These are phyloP conservation scores for Excoecaria agallocha DNA, from an alignment of 345 rosid genomes.

Conservation along the genomic window DNA sequence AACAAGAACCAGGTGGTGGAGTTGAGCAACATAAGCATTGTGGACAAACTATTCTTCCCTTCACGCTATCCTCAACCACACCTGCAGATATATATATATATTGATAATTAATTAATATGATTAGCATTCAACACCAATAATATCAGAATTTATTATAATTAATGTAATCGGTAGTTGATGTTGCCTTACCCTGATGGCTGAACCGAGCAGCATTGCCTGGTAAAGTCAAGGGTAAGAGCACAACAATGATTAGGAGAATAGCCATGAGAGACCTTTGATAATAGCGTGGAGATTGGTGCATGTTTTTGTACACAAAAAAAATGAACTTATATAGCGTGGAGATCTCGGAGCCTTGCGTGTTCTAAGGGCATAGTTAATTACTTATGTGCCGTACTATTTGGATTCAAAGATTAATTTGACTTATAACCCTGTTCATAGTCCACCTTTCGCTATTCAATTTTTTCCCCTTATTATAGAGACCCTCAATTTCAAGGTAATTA, in stretches of 20 bases:
- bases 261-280: conserved; percentile 13
- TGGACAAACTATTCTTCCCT: conserved; percentile 1
- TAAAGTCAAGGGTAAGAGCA: conserved; percentile 19
- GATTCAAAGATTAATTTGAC: too few species aligned
- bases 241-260: conserved; percentile 21
- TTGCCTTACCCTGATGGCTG: conserved; percentile 19
- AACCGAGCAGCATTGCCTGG: conserved; percentile 20
- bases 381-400: not conserved
- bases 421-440: too few species aligned
- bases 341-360: not conserved
- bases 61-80: not conserved
- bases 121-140: too few species aligned
- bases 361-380: not conserved
- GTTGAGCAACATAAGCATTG: conserved; percentile 10
- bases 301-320: not conserved
- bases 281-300: not conserved
- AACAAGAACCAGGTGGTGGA: conserved; percentile 21
- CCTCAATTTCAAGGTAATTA: too few species aligned
- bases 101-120: too few species aligned
- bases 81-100: not conserved
- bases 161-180: not conserved
- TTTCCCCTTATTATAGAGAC: too few species aligned
- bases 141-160: not conserved
- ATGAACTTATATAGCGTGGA: not conserved
- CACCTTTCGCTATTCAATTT: too few species aligned